phyloP scores from a whole-genome alignment of 441 rosid genomes.

The Syzygium malaccense region DNA sequence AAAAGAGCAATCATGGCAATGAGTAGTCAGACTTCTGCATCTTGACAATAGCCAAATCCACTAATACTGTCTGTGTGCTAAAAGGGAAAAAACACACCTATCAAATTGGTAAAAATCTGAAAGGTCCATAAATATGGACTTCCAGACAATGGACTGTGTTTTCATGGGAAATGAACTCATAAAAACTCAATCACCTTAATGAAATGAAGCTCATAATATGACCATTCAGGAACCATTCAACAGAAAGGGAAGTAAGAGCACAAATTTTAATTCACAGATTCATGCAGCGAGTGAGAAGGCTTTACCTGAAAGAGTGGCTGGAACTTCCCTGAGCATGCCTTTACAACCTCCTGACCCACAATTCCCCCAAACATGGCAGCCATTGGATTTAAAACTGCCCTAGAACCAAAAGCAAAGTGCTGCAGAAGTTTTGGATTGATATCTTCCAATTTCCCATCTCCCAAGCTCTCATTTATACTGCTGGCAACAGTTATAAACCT shows the following conservation, averaged over 20 bases:
- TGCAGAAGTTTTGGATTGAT: slow-evolving; percentile 57
- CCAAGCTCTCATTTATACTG: slow-evolving; percentile 40
- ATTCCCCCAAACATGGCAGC: slow-evolving; percentile 97
- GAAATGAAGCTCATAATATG: not conserved
- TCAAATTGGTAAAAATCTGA: not conserved
- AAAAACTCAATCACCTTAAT: not conserved
- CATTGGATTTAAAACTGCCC: slow-evolving; percentile 89
- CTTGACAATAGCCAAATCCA: not conserved
- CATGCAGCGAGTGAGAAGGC: not conserved
- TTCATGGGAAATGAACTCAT: not conserved
- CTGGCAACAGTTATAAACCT: slow-evolving; percentile 50
- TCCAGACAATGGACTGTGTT: not conserved
- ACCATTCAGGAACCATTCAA: not conserved
- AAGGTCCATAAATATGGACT: not conserved
- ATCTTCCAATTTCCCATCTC: slow-evolving; percentile 59
- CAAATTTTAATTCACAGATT: not conserved
- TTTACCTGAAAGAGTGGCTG: slow-evolving; percentile 86
- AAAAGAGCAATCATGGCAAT: not conserved
- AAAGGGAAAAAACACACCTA: not conserved
- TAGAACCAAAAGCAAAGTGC: slow-evolving; percentile 82
- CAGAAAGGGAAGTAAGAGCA: not conserved
- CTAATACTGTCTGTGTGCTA: not conserved
- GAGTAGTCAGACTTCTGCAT: not conserved
- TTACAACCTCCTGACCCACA: slow-evolving; percentile 93
- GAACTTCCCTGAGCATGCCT: slow-evolving; percentile 95